Percentiles rank a stretch among this genome's conserved stretches.
Conservation (phyloP, 2,329 filamentous ascomycete genomes). For the Apiospora pterosperma region DNA sequence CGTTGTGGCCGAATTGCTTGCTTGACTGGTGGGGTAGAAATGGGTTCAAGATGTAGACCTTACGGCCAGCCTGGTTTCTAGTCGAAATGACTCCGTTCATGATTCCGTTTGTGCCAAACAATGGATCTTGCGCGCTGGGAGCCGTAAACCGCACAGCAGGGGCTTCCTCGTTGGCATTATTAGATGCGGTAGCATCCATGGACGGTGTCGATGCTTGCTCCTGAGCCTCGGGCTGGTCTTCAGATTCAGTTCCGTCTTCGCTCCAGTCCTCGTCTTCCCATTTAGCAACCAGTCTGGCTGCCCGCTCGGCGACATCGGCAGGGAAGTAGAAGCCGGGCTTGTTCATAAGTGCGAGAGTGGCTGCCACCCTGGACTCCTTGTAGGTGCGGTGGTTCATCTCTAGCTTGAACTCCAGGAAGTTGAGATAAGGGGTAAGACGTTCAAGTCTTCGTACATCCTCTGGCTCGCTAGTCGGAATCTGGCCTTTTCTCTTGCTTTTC, state of each 20-base stretch:
- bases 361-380: background rate
- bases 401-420: background rate
- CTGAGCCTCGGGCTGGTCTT: slow-evolving; percentile 5
- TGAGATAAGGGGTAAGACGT: background rate
- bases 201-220: background rate
- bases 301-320: slow-evolving; percentile 13
- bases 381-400: background rate
- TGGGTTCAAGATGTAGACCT: slow-evolving; percentile 16
- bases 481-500: background rate
- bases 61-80: slow-evolving; percentile 7
- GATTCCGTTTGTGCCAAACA: slow-evolving; percentile 20
- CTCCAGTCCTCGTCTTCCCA: slow-evolving; percentile 23
- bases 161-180: slow-evolving; percentile 3
- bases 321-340: slow-evolving; percentile 13
- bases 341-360: slow-evolving; percentile 1
- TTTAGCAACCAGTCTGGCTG: slow-evolving; percentile 9
- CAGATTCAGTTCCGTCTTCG: slow-evolving; percentile 10
- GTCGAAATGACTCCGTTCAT: slow-evolving; percentile 20
- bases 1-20: slow-evolving; percentile 23
- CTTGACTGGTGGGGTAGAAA: slow-evolving; percentile 11
- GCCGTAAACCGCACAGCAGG: slow-evolving; percentile 8
- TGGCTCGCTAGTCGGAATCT: background rate
- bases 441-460: background rate
- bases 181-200: background rate
- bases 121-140: slow-evolving; percentile 14